These are phyloP conservation scores for Claviceps sp. DNA, from an alignment of 2,329 filamentous ascomycete genomes.

Conservation along the genomic window DNA sequence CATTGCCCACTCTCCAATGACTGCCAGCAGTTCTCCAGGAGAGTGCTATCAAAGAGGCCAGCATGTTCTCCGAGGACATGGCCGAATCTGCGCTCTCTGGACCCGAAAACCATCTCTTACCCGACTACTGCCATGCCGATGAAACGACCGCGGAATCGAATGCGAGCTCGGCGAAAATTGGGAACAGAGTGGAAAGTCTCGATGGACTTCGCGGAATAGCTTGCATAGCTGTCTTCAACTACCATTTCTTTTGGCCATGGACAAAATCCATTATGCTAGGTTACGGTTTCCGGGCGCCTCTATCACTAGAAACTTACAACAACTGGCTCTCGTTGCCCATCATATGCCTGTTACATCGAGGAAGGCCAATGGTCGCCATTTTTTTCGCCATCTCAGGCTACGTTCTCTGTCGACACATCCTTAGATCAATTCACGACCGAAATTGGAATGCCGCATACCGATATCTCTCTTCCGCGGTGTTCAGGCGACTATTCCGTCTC, in stretches of 20 bases:
- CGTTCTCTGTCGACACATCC: conserved; percentile 25
- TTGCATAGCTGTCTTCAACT: conserved; percentile 29
- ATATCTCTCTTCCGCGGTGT: conserved; percentile 23
- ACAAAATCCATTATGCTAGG: conserved; percentile 26
- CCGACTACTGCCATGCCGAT: background rate
- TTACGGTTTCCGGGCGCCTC: conserved; percentile 23
- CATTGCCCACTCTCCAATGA: background rate
- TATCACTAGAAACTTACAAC: conserved; percentile 20
- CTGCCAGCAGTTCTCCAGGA: too few species aligned
- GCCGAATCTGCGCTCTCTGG: background rate
- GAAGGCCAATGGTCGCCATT: conserved; percentile 28
- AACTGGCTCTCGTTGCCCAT: conserved; percentile 23
- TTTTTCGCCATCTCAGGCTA: conserved; percentile 32
- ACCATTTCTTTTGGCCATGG: conserved; percentile 29
- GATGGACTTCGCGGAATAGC: conserved; percentile 29
- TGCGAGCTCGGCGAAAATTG: conserved; percentile 4
- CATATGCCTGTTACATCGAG: conserved; percentile 25
- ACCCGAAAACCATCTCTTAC: background rate
- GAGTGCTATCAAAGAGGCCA: background rate
- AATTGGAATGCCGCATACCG: conserved; percentile 22
- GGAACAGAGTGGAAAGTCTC: conserved; percentile 25
- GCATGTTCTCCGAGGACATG: background rate
- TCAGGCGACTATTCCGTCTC: conserved; percentile 25
- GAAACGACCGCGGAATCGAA: background rate
- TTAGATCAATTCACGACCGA: conserved; percentile 23